Percentiles rank a stretch among this genome's conserved stretches.
Conservation (phyloP, 139 green algal genomes). For the Volvox reticuliferus region DNA sequence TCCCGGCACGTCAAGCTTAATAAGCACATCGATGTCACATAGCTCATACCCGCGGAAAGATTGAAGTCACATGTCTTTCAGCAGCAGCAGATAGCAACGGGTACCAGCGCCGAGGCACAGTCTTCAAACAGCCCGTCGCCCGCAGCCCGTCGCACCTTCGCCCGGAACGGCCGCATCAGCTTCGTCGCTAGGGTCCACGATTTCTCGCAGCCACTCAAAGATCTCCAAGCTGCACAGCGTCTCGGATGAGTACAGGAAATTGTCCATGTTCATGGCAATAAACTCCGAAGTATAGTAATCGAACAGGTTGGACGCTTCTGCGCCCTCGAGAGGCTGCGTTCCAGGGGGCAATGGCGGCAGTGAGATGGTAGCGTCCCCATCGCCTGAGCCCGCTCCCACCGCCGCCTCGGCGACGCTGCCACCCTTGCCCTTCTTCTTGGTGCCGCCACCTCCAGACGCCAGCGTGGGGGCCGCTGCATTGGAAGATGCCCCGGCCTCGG, state of each 20-base stretch:
- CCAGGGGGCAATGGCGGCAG: constrained; percentile 1
- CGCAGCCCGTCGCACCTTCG: no score
- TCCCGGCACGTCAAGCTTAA: no score
- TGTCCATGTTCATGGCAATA: no score
- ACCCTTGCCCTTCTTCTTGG: constrained; percentile 44
- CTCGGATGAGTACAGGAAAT: no score
- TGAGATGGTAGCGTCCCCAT: background rate
- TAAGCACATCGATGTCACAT: no score
- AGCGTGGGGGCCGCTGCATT: background rate
- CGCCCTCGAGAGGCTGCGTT: background rate
- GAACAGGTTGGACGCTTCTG: background rate
- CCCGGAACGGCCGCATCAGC: no score
- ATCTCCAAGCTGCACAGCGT: background rate
- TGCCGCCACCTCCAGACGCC: background rate
- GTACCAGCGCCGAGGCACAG: no score
- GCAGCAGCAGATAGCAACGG: no score
- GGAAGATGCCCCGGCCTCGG: no score
- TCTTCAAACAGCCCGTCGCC: no score
- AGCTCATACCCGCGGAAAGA: no score
- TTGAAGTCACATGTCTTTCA: no score
- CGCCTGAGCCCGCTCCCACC: background rate
- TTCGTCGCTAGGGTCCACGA: background rate
- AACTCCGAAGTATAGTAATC: background rate
- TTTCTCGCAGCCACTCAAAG: background rate
- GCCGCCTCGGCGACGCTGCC: background rate